phyloP scores from a whole-genome alignment of 768 basidiomycete genomes.

The Termitomyces sp. region DNA sequence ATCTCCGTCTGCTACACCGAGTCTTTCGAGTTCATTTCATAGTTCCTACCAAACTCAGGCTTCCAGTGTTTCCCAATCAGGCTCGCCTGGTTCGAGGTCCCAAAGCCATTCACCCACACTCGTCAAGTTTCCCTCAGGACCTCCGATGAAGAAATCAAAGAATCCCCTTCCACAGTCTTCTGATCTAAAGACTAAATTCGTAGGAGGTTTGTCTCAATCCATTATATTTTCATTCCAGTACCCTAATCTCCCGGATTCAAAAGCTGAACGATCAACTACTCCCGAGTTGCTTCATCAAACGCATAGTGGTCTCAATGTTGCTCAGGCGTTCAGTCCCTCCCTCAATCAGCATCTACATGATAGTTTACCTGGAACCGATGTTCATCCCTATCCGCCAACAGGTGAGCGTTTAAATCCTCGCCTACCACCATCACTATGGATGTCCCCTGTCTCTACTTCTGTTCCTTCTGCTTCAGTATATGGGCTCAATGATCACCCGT shows the following conservation, averaged over 20 bases:
- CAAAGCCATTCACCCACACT: conserved; percentile 18
- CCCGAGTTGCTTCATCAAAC: conserved; percentile 10
- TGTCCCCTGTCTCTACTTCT: conserved; percentile 61
- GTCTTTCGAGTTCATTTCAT: conserved; percentile 31
- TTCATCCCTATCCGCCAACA: conserved; percentile 22
- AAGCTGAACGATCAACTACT: conserved; percentile 8
- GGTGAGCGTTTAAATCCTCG: conserved; percentile 47
- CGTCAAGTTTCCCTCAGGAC: conserved; percentile 15
- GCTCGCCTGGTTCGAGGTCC: conserved; percentile 23
- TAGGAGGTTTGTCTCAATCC: conserved; percentile 16
- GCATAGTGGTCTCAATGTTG: conserved; percentile 5
- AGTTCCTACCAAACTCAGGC: conserved; percentile 15
- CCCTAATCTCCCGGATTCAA: background rate
- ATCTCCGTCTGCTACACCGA: conserved; percentile 25
- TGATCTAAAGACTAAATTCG: conserved; percentile 17
- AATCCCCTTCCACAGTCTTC: conserved; percentile 22
- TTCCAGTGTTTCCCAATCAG: conserved; percentile 15
- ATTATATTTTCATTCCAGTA: background rate
- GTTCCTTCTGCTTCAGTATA: conserved; percentile 36
- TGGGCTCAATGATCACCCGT: conserved; percentile 28
- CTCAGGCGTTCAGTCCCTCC: conserved; percentile 5
- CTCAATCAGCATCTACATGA: conserved; percentile 5
- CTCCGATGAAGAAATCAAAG: conserved; percentile 24
- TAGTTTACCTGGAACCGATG: conserved; percentile 12
- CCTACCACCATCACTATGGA: conserved; percentile 77